Evolutionary conservation across 1,139 yeast species (phyloP).

Genomic region (Geotrichum candidum): DNA sequence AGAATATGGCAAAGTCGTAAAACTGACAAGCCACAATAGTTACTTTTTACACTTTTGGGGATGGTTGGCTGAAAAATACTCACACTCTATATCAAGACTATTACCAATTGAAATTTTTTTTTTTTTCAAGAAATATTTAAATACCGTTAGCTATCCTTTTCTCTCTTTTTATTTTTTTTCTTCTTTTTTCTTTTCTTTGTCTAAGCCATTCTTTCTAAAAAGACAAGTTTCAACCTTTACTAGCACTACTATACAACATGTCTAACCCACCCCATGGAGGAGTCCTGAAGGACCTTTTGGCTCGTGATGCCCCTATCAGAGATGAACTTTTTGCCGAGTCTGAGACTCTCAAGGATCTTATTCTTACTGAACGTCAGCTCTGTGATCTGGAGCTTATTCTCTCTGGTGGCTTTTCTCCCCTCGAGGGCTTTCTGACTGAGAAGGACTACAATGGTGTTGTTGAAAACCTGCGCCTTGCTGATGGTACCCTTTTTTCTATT

Average conservation of each 20-base stretch:
- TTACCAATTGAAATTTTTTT: neutral
- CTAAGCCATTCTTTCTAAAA: neutral
- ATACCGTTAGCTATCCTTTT: neutral
- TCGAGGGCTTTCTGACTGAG: slow-evolving; percentile 77
- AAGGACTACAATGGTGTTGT: slow-evolving; percentile 80
- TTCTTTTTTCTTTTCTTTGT: neutral
- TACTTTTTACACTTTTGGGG: neutral
- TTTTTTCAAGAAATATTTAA: neutral
- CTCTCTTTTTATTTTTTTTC: neutral
- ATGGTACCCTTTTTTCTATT: slow-evolving; percentile 84
- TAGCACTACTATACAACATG: slow-evolving; percentile 38
- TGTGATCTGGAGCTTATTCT: slow-evolving; percentile 89
- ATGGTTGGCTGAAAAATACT: neutral
- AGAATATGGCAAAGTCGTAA: neutral
- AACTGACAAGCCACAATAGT: neutral
- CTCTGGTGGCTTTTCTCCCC: slow-evolving; percentile 92
- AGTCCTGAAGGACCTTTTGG: slow-evolving; percentile 71
- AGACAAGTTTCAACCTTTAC: neutral
- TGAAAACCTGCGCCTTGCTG: slow-evolving; percentile 61
- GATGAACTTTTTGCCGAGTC: slow-evolving; percentile 54
- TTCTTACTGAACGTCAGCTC: slow-evolving; percentile 77
- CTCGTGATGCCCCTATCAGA: slow-evolving; percentile 67
- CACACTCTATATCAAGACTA: neutral
- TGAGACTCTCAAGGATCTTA: slow-evolving; percentile 47
- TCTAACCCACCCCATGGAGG: slow-evolving; percentile 88